These are phyloP conservation scores for Fusarium incarnatum DNA, from an alignment of 2,329 filamentous ascomycete species.

Conservation along the genomic window DNA sequence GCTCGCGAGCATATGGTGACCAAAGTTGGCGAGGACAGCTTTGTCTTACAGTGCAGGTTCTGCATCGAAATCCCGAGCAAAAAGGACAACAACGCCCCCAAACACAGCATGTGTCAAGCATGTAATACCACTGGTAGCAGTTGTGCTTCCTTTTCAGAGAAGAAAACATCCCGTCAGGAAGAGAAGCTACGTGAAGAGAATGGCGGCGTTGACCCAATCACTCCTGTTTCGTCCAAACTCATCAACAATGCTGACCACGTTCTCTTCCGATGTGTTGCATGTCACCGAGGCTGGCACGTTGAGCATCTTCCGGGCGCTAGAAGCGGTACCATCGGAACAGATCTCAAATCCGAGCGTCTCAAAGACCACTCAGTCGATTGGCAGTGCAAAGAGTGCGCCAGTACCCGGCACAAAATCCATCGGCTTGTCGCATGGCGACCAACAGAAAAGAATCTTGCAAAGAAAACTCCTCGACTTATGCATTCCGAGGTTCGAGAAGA, in stretches of 20 bases:
- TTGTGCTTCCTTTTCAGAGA: conserved; percentile 80
- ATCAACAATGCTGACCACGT: conserved; percentile 82
- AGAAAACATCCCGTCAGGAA: conserved; percentile 81
- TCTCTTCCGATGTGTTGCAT: conserved; percentile 84
- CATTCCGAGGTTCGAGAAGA: conserved; percentile 66
- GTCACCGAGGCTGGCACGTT: conserved; percentile 84
- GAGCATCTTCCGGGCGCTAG: conserved; percentile 76
- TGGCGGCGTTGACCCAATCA: conserved; percentile 80
- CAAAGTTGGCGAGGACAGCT: conserved; percentile 80
- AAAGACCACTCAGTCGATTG: conserved; percentile 80
- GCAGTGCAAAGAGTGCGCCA: conserved; percentile 82
- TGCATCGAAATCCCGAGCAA: conserved; percentile 78
- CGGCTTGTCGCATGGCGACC: conserved; percentile 92
- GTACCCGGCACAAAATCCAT: conserved; percentile 74
- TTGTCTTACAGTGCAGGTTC: conserved; percentile 89
- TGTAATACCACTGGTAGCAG: conserved; percentile 75
- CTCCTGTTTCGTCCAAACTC: conserved; percentile 68
- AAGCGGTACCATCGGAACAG: conserved; percentile 50
- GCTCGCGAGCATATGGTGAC: conserved; percentile 88
- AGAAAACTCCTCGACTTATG: conserved; percentile 15
- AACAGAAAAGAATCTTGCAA: conserved; percentile 45
- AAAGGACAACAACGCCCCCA: conserved; percentile 77
- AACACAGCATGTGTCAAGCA: conserved; percentile 75
- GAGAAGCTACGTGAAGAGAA: conserved; percentile 86
- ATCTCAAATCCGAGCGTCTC: conserved; percentile 64